These are phyloP conservation scores for Ophiostoma ulmi DNA, from an alignment of 2,329 filamentous ascomycete species.

Conservation along the genomic window DNA sequence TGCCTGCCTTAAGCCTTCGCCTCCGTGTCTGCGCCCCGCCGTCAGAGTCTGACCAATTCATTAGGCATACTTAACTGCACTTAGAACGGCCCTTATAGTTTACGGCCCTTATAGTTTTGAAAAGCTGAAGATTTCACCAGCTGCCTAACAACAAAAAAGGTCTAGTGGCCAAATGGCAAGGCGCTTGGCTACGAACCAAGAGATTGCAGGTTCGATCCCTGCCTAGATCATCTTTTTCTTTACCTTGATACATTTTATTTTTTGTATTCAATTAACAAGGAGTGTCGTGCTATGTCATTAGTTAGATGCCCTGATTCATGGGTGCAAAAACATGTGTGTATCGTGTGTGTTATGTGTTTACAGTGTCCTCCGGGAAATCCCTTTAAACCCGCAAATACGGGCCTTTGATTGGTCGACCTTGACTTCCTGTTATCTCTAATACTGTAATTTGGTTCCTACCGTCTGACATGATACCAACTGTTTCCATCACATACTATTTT, in stretches of 20 bases:
- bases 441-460: no score
- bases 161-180: conserved; percentile 35
- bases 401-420: no score
- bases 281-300: no score
- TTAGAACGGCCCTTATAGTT: neutral
- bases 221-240: conserved; percentile 29
- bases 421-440: no score
- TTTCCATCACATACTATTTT: no score
- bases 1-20: neutral
- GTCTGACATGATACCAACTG: no score
- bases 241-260: no score
- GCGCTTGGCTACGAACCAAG: conserved; percentile 39
- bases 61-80: neutral
- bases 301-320: neutral
- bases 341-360: no score
- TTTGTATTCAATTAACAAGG: no score
- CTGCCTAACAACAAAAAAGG: conserved; percentile 10
- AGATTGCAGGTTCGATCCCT: conserved; percentile 38
- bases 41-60: neutral
- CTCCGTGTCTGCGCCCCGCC: conserved; percentile 5
- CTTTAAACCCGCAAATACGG: no score
- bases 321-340: neutral
- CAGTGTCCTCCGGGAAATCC: no score
- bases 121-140: neutral
- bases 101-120: no score